These are phyloP conservation scores for Schizonepeta tenuifolia DNA, from an alignment of 257 asterid genomes.

Conservation along the genomic window DNA sequence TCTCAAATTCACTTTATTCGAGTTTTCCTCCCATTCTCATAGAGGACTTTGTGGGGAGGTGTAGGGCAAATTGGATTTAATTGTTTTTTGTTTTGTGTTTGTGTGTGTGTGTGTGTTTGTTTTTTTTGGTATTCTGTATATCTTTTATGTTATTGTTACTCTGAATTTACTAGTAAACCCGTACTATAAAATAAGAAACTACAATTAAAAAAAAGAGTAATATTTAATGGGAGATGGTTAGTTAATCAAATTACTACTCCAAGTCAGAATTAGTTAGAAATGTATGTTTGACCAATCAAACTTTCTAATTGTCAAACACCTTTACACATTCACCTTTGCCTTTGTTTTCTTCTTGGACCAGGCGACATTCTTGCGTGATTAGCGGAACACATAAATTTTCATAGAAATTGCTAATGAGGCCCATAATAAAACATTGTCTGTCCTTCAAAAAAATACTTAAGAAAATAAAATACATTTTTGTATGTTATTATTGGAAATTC, in stretches of 20 bases:
- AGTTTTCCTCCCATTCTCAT: not conserved
- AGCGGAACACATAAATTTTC: constrained; percentile 37
- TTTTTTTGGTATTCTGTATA: too few species aligned
- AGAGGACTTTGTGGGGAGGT: not conserved
- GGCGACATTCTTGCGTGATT: constrained; percentile 55
- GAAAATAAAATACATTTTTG: not conserved
- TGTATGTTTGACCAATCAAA: constrained; percentile 51
- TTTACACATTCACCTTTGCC: constrained; percentile 29
- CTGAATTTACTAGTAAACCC: too few species aligned
- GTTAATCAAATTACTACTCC: constrained; percentile 34
- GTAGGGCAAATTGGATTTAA: not conserved
- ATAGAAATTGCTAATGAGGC: constrained; percentile 11
- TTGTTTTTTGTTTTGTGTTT: not conserved
- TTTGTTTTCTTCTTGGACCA: constrained; percentile 40
- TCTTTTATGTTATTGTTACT: too few species aligned
- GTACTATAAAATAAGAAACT: too few species aligned
- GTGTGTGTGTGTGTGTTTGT: too few species aligned
- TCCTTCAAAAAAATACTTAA: too few species aligned
- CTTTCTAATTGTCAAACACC: constrained; percentile 41
- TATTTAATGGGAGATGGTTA: too few species aligned
- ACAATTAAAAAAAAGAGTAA: too few species aligned
- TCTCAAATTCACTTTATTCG: not conserved
- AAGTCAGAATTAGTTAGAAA: constrained; percentile 33
- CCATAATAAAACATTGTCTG: not conserved
- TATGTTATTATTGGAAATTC: not conserved